These are phyloP conservation scores for Parafenestella ontariensis DNA, from an alignment of 2,329 filamentous ascomycete species.

Conservation along the genomic window DNA sequence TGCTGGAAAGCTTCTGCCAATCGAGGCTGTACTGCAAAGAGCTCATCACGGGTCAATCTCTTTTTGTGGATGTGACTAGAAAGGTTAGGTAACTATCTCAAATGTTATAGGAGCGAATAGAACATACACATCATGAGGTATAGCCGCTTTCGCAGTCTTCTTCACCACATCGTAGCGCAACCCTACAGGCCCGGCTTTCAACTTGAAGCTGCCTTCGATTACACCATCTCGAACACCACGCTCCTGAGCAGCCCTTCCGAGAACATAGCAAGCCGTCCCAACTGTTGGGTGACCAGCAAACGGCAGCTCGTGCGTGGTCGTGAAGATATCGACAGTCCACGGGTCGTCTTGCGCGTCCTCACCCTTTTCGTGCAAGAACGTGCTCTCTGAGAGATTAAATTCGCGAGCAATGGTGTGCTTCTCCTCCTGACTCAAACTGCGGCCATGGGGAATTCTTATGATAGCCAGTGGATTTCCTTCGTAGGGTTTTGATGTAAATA, in stretches of 20 bases:
- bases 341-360: conserved; percentile 24
- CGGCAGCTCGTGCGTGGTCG: conserved; percentile 58
- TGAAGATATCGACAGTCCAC: conserved; percentile 64
- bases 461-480: conserved; percentile 64
- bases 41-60: conserved; percentile 26
- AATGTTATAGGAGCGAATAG: conserved; percentile 14
- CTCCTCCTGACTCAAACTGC: conserved; percentile 52
- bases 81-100: conserved; percentile 9
- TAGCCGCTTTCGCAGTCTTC: conserved; percentile 63
- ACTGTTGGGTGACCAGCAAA: conserved; percentile 66
- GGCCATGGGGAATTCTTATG: conserved; percentile 54
- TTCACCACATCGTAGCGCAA: conserved; percentile 51
- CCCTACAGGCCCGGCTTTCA: conserved; percentile 55
- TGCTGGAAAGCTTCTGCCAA: conserved; percentile 34
- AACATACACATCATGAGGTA: conserved; percentile 72
- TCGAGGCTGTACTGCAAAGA: conserved; percentile 45
- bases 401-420: conserved; percentile 63
- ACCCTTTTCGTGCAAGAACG: conserved; percentile 58
- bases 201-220: conserved; percentile 49
- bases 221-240: conserved; percentile 22
- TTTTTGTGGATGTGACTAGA: conserved; percentile 37
- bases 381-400: conserved; percentile 66
- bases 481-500: conserved; percentile 59
- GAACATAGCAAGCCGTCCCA: conserved; percentile 60
- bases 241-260: conserved; percentile 37